Base-by-base conservation (phyloP, 306 rosid species). In the Acacia confusa region DNA sequence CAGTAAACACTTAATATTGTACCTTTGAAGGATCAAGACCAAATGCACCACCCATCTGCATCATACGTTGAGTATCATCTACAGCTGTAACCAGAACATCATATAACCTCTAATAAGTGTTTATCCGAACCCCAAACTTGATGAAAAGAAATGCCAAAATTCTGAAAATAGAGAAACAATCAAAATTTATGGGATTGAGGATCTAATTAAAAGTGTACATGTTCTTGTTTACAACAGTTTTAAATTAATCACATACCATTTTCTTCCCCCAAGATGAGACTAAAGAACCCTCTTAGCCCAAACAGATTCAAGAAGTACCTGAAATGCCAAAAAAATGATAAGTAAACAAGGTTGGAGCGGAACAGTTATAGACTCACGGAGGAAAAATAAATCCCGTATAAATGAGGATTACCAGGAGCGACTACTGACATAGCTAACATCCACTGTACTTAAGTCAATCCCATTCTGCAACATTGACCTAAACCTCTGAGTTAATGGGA, bases 11-110 rank as follows among this genome's bases (percentile, higher is more conserved):
- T 22, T 80, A 65, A 38, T 58, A 80, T 55, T 30, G 65, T 87
- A 95, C 99, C 99, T 93, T 95, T 19, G 99, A 75, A 76, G 99
- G 98, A 85, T 95, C 99, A 65, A 92, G 28, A 68, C 99, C 99
- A 25, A 95, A 93, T 57, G n/a, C n/a, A n/a, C 99, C 99, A 87
- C 98, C 88, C 99, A 95, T 95, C 88, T 95, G 99, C 99, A 95
- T 95, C 99, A 95, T 93, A 20, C 91, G 86, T 86, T 95, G 99
- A 30, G 99, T 92, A 81, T 95, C 99, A 86, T 93, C 99, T 68
- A 94, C 92, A 79, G 99, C 99, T 95, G 91, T 81, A 93, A 12
- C 8, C 78, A 81, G 83, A 82, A 79, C 16, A 83, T 44, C 27
- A 63, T 38, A 72, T 25, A 79, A 78, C 9, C 64, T 72, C 66